Conservation (phyloP, 2,329 filamentous ascomycete species). For the Emergomyces africanus region DNA sequence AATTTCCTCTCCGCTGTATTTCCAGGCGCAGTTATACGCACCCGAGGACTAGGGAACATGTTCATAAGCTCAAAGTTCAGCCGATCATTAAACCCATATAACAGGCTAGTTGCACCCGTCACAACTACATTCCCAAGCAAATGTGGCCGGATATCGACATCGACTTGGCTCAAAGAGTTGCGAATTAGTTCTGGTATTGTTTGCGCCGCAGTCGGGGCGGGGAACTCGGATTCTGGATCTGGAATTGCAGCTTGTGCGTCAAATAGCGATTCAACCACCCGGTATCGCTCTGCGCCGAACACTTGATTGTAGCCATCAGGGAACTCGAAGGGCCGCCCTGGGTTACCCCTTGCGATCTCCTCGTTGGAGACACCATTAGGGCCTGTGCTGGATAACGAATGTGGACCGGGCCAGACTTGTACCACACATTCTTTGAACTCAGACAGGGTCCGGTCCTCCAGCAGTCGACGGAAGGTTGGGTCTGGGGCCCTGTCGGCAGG, state of each 20-base stretch:
- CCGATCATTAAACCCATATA: slow-evolving; percentile 86
- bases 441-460: slow-evolving; percentile 85
- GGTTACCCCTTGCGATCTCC: slow-evolving; percentile 58
- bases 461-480: slow-evolving; percentile 64
- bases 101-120: slow-evolving; percentile 72
- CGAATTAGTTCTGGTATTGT: slow-evolving; percentile 77
- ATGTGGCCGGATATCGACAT: slow-evolving; percentile 75
- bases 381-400: slow-evolving; percentile 43
- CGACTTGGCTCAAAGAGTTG: slow-evolving; percentile 62
- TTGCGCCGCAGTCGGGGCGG: slow-evolving; percentile 53
- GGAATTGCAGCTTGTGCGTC: slow-evolving; percentile 64
- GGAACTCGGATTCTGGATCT: slow-evolving; percentile 31
- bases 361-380: slow-evolving; percentile 52
- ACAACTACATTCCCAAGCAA: slow-evolving; percentile 85
- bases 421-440: slow-evolving; percentile 98
- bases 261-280: slow-evolving; percentile 79
- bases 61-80: slow-evolving; percentile 70
- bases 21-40: slow-evolving; percentile 78
- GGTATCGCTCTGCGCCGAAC: slow-evolving; percentile 79
- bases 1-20: slow-evolving; percentile 82
- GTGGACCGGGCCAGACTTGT: slow-evolving; percentile 78
- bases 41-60: slow-evolving; percentile 72
- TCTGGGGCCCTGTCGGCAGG: slow-evolving; percentile 42
- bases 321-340: slow-evolving; percentile 88
- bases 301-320: slow-evolving; percentile 94